Base-by-base conservation (phyloP, 768 basidiomycete genomes). In the Serendipita vermifera region DNA sequence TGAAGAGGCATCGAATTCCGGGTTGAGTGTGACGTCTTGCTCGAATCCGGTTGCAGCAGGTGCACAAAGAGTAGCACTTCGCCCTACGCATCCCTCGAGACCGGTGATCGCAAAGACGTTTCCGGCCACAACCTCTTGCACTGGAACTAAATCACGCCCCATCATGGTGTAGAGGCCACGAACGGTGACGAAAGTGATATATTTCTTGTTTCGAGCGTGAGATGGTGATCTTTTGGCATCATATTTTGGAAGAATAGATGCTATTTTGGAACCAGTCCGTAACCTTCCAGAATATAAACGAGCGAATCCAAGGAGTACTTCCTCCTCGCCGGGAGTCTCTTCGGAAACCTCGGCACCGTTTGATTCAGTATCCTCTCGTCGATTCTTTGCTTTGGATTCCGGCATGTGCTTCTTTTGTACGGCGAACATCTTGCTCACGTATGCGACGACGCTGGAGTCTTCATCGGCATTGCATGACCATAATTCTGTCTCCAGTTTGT, bases 391-490 rank as follows among this genome's bases (percentile, higher is more conserved):
- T 69, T 87, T 89, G 68, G 86, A 83, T 65, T 92, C 87, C 0
- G 94, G 94, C 22, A 99, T 71, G 46, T 92, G 85, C 56, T 78
- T 78, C 20, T 68, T 70, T n/a, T 81, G 70, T 0, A 97, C 84
- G 1, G 92, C 91, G 64, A 98, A 97, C 94, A 98, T 99, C 69
- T 98, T 99, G 76, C 89, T 94, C 43, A 97, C 86, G 68, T 92
- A 96, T 4, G 84, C 94, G 14, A 83, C 79, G 11, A 91, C 73
- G 57, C 70, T 79, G 0, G 84, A 82, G 4, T 75, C 73, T 1
- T 76, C 60, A 1, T 64, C 72, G 1, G 77, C 75, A 55, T 80
- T 79, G 38, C 91, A 87, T 0, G 77, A 67, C 69, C 83, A 97
- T 14, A 98, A 71, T 58, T 87, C 86, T 59, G 73, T 71, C 64